Evolutionary conservation across 2,329 filamentous ascomycete genomes (phyloP).

Genomic region (Canariomyces notabilis): DNA sequence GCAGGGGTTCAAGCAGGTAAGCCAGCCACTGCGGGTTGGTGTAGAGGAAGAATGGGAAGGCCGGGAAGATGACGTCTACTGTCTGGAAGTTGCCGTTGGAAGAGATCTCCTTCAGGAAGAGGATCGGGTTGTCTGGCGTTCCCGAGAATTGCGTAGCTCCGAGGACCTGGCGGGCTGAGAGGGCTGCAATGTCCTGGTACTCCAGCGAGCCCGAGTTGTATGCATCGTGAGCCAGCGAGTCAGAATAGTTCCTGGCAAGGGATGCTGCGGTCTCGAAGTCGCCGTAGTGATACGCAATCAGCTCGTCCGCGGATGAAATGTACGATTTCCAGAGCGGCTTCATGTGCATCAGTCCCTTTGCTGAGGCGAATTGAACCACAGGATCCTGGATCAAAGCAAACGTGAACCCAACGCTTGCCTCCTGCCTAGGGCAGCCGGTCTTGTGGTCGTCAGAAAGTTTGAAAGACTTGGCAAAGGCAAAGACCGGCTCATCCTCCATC

Average conservation of each 20-base stretch:
- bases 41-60: constrained; percentile 82
- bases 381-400: constrained; percentile 73
- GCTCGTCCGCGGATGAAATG: constrained; percentile 56
- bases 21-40: constrained; percentile 77
- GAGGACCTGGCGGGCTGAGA: constrained; percentile 75
- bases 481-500: constrained; percentile 74
- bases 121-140: constrained; percentile 63
- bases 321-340: constrained; percentile 74
- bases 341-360: constrained; percentile 72
- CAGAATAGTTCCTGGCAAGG: constrained; percentile 69
- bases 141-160: constrained; percentile 73
- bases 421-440: constrained; percentile 26
- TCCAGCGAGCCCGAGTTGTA: constrained; percentile 68
- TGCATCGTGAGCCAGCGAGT: constrained; percentile 65
- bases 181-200: constrained; percentile 70
- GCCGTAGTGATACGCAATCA: constrained; percentile 70
- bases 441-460: constrained; percentile 35
- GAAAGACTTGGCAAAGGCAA: constrained; percentile 70
- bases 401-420: constrained; percentile 65
- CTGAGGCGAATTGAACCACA: constrained; percentile 72
- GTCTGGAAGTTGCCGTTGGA: constrained; percentile 83
- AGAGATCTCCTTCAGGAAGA: constrained; percentile 83
- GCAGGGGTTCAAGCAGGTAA: constrained; percentile 71
- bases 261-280: constrained; percentile 62
- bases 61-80: constrained; percentile 81